Base-by-base conservation (phyloP, 148 eudicot genomes). In the Amaranthus palmeri region DNA sequence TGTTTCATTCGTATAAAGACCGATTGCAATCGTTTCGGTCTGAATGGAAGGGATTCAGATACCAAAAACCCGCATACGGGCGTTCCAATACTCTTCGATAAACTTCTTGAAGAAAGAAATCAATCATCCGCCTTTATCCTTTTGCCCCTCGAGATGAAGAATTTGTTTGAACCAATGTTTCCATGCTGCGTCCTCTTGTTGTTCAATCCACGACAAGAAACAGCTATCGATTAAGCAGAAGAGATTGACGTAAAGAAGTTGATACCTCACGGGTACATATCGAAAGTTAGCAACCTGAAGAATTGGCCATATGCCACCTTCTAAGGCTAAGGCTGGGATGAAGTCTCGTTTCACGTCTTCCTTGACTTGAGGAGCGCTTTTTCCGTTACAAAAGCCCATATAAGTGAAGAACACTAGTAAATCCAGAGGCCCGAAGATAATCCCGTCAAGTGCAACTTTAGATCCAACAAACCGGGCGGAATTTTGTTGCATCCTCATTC, bases 221-320 rank as follows among this genome's bases (percentile, higher is more conserved):
- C 92, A 93, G 81, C 98, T 93, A 80, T 93, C 98, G 70, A 93
- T 75, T 86, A 93, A 82, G 82, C 98, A 91, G 86, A 93, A 93
- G 73, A 89, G 80, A 82, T 93, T 93, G 78, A 91, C 98, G 13
- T 93, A 93, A 42, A 93, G 89, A 56, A 93, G 98, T 73, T 93
- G 98, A 78, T 93, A 83, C 76, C 95, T 77, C 54, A 93, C 96
- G 7, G 98, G 98, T 65, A 93, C 61, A 72, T 72, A 93, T 51
- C 97, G 88, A 68, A 93, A 93, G 72, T 93, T 93, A 46, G 89
- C 97, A 72, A 89, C 88, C 81, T 93, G 98, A 76, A 93, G 89
- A n/a, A 85, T 68, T 13, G 97, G 97, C 98, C 98, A 93, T 74
- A 93, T 78, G 42, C 91, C 97, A 11, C 96, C 98, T 78, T 91